These are phyloP conservation scores for Haematococcus lacustris DNA, from an alignment of 139 green algal species.

Conservation along the genomic window DNA sequence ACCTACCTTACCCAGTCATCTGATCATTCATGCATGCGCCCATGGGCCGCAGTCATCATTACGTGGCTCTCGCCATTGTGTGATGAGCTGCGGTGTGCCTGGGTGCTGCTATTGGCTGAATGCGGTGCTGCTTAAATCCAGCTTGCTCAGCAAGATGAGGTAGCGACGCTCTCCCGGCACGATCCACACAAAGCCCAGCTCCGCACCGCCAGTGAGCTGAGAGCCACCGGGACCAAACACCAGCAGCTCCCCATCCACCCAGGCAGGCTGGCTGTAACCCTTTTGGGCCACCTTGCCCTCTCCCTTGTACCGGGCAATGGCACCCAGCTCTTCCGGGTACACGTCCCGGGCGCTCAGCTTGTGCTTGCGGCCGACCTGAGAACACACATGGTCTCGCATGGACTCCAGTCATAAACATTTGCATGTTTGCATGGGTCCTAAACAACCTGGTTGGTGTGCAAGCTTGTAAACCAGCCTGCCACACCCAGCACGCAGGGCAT, in stretches of 20 bases:
- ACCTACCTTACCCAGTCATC: too few relatives aligned
- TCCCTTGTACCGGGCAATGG: slow-evolving; percentile 69
- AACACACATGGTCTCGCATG: too few relatives aligned
- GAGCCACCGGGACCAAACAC: slow-evolving; percentile 42
- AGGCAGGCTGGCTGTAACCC: slow-evolving; percentile 60
- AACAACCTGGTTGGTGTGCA: too few relatives aligned
- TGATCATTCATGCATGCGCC: too few relatives aligned
- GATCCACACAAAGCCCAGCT: slow-evolving; percentile 86
- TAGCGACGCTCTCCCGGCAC: slow-evolving; percentile 58
- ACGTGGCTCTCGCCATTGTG: too few relatives aligned
- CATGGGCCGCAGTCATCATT: too few relatives aligned
- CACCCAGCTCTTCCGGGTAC: slow-evolving; percentile 81
- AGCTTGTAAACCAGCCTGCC: background rate
- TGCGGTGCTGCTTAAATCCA: too few relatives aligned
- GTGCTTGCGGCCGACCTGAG: slow-evolving; percentile 25
- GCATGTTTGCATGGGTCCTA: too few relatives aligned
- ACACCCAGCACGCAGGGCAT: background rate
- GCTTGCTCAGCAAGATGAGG: slow-evolving; percentile 61
- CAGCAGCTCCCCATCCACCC: slow-evolving; percentile 93
- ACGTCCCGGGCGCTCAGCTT: slow-evolving; percentile 20
- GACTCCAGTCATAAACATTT: too few relatives aligned
- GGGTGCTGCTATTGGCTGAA: too few relatives aligned
- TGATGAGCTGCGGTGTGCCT: too few relatives aligned
- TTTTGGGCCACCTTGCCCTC: slow-evolving; percentile 72
- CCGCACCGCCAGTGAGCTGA: slow-evolving; percentile 39